phyloP scores from a whole-genome alignment of 1,284 basidiomycete species.

The Cronartium quercuum region DNA sequence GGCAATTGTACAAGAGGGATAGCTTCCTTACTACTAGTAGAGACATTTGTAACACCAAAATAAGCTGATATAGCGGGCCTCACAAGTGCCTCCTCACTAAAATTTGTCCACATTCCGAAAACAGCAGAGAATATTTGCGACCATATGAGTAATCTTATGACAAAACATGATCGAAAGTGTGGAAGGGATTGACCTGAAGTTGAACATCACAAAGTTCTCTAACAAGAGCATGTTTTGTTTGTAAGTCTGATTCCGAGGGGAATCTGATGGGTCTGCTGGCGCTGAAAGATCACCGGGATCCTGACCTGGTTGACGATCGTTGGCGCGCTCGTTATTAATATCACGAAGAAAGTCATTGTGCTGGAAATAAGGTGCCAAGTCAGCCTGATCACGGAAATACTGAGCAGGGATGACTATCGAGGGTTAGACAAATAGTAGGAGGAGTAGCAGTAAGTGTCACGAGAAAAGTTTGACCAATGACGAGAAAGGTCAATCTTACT shows the following conservation, averaged over 20 bases:
- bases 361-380: slow-evolving; percentile 45
- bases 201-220: slow-evolving; percentile 49
- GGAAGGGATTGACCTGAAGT: slow-evolving; percentile 42
- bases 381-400: slow-evolving; percentile 48
- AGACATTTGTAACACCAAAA: slow-evolving; percentile 23
- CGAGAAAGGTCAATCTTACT: neutral
- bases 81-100: slow-evolving; percentile 12
- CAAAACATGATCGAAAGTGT: no score
- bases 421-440: neutral
- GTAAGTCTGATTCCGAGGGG: slow-evolving; percentile 44
- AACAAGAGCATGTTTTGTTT: slow-evolving; percentile 45
- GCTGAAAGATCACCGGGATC: neutral
- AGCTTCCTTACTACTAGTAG: neutral
- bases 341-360: slow-evolving; percentile 48
- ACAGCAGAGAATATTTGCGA: no score
- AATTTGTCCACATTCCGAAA: no score
- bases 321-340: slow-evolving; percentile 42
- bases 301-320: slow-evolving; percentile 19
- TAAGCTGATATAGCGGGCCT: slow-evolving; percentile 26
- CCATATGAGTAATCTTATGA: no score
- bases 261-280: neutral
- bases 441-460: neutral
- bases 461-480: neutral
- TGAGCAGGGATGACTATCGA: slow-evolving; percentile 43
- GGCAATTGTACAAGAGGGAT: slow-evolving; percentile 23